Conservation (phyloP, 75 land plant species). For the Cunninghamia lanceolata region DNA sequence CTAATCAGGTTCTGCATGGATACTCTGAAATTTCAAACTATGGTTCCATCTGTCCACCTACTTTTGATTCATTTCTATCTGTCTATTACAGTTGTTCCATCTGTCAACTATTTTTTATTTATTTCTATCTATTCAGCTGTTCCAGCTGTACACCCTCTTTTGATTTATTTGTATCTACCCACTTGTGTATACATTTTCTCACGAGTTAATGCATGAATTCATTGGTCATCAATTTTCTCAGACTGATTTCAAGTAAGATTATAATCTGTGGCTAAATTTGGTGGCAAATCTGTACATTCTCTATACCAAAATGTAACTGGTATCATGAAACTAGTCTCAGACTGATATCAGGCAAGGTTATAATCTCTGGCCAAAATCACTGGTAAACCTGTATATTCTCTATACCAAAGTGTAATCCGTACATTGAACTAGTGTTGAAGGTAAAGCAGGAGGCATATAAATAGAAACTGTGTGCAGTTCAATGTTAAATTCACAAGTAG, state of each 20-base stretch:
- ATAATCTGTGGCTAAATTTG: not conserved
- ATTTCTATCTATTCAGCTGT: too few species aligned
- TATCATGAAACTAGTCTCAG: not conserved
- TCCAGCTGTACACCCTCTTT: too few species aligned
- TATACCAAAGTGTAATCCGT: not conserved
- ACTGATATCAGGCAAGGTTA: too few species aligned
- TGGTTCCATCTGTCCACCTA: too few species aligned
- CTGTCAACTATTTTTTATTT: too few species aligned
- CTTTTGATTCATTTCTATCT: too few species aligned
- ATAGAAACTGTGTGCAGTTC: not conserved
- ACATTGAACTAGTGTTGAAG: not conserved
- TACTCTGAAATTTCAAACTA: too few species aligned
- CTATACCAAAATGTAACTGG: not conserved
- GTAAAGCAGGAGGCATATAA: slow-evolving; percentile 1
- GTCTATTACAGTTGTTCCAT: too few species aligned
- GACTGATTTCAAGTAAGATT: not conserved
- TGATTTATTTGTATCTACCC: too few species aligned
- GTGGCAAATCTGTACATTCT: not conserved
- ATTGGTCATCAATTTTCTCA: not conserved
- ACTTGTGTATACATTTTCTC: too few species aligned
- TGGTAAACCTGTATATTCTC: not conserved
- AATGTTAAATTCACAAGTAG: not conserved
- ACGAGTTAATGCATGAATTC: not conserved
- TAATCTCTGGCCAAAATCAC: not conserved
- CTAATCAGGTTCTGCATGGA: too few species aligned